A percentile compares a stretch with the other conserved stretches of the same genome.
These are phyloP conservation scores for Talaromyces stipitatus DNA, from an alignment of 495 filamentous ascomycete species.

Conservation along the genomic window DNA sequence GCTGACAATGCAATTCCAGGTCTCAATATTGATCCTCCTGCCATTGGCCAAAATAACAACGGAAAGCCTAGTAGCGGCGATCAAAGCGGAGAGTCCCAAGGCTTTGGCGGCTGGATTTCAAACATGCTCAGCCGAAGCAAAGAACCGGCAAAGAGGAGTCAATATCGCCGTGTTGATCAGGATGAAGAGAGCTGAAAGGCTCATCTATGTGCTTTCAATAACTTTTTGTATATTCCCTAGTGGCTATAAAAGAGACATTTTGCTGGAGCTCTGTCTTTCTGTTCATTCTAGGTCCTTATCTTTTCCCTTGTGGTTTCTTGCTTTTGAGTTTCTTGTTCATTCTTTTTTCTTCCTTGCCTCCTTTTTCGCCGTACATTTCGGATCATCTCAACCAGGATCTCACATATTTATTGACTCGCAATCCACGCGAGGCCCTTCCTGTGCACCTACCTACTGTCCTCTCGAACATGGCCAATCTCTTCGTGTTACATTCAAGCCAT, in stretches of 20 bases:
- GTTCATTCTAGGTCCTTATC: neutral
- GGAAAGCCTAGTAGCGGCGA: slow-evolving; percentile 35
- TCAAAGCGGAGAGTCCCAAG: slow-evolving; percentile 24
- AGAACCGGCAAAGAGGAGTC: slow-evolving; percentile 39
- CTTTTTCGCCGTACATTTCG: neutral
- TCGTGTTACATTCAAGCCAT: neutral
- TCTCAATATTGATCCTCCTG: slow-evolving; percentile 65
- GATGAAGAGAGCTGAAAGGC: slow-evolving; percentile 40
- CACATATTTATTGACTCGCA: neutral
- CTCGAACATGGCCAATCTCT: neutral
- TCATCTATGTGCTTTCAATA: neutral
- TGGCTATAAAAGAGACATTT: neutral
- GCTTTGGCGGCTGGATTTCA: slow-evolving; percentile 63
- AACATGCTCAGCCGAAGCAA: slow-evolving; percentile 51
- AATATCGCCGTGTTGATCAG: slow-evolving; percentile 60
- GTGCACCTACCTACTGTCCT: neutral
- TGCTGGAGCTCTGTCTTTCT: neutral
- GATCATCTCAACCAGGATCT: neutral
- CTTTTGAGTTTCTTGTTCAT: neutral
- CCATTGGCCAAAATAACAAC: slow-evolving; percentile 33
- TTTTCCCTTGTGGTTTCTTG: neutral
- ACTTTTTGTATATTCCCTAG: neutral
- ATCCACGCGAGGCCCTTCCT: neutral
- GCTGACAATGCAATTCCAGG: slow-evolving; percentile 60
- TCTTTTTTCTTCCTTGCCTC: neutral